Base-by-base conservation (phyloP, 768 basidiomycete species). In the Holtermanniella nyarrowii region DNA sequence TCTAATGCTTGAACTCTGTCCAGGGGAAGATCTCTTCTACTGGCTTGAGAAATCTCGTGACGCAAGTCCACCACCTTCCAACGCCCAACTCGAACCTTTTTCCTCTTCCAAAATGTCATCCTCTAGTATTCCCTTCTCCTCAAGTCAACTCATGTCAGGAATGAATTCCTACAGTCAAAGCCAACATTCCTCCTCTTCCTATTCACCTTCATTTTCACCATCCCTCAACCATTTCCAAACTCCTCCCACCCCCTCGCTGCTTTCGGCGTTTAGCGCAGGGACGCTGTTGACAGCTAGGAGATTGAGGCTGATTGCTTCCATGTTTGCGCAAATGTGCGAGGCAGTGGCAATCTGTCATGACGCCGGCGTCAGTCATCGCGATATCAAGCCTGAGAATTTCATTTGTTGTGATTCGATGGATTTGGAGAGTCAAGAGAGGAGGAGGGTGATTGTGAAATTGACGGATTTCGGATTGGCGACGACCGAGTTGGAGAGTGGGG, bases 271-370 rank as follows among this genome's bases (percentile, higher is more conserved):
- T 82, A 62, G 82, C 80, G 67, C 86, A 81, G 42, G 77, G 46
- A 84, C 88, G 57, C 76, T 95, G 26, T 83, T 99, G 49, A 87
- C 86, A 23, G 80, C 82, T 50, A 85, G 84, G 39, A 85, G 93
- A 52, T 80, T 99, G 24, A 84, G 86, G 14, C 81, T 99, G 59
- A 89, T 99, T 65, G 82, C 90, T 2, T 84, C 86, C 68, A 99
- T 99, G 93, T 97, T 99, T 73, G 77, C 81, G 18, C 95, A 97
- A 74, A 99, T 99, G 93, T 97, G 93, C 68, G 88, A 91, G 57
- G 91, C 93, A 42, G 91, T 99, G 12, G 87, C 88, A 2, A 82
- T 85, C 4, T 96, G 93, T 73, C 93, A 99, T 68, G 83, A 83
- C 16, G 82, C 84, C 55, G 83, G 83, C 31, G 86, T 99, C 55